Percentiles rank a stretch among this genome's conserved stretches.
These are phyloP conservation scores for Penicillium crustosum DNA, from an alignment of 2,329 filamentous ascomycete genomes.

Conservation along the genomic window DNA sequence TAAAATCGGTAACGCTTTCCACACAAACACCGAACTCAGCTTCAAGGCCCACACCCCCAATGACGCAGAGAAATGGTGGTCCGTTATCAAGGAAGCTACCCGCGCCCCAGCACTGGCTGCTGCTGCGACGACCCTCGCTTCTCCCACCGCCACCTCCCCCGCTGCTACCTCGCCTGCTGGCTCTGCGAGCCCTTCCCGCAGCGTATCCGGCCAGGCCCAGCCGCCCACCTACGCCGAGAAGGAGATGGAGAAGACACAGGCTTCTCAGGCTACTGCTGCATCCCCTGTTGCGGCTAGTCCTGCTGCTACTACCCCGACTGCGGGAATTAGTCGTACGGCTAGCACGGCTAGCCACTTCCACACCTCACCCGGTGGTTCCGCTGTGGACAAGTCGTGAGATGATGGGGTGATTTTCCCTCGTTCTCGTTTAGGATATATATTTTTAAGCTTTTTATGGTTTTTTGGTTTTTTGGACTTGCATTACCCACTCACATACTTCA, in stretches of 20 bases:
- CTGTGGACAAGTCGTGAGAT: slow-evolving; percentile 17
- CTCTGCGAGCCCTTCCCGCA: slow-evolving; percentile 13
- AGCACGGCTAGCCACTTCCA: slow-evolving; percentile 31
- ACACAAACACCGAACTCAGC: slow-evolving; percentile 72
- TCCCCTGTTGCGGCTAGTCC: slow-evolving; percentile 9
- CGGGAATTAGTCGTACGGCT: slow-evolving; percentile 24
- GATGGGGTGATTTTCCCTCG: neutral
- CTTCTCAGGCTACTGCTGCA: slow-evolving; percentile 1
- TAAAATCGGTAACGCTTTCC: slow-evolving; percentile 75
- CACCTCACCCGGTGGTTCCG: slow-evolving; percentile 29
- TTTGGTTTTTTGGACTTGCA: neutral
- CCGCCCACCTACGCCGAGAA: slow-evolving; percentile 31
- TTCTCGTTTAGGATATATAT: neutral
- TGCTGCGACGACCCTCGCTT: slow-evolving; percentile 4
- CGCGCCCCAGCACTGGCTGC: slow-evolving; percentile 11
- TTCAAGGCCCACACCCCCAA: slow-evolving; percentile 84
- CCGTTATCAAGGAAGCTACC: slow-evolving; percentile 57
- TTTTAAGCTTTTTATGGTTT: neutral
- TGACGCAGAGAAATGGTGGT: slow-evolving; percentile 84
- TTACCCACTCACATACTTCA: neutral
- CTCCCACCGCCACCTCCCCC: slow-evolving; percentile 13
- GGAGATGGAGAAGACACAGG: slow-evolving; percentile 12
- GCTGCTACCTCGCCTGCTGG: slow-evolving; percentile 15
- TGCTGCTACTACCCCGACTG: slow-evolving; percentile 7
- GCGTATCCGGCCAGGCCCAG: slow-evolving; percentile 8